Percentiles rank a stretch among this genome's conserved stretches.
phyloP scores from a whole-genome alignment of 139 green algal genomes.

The Deuterostichococcus epilithicus region DNA sequence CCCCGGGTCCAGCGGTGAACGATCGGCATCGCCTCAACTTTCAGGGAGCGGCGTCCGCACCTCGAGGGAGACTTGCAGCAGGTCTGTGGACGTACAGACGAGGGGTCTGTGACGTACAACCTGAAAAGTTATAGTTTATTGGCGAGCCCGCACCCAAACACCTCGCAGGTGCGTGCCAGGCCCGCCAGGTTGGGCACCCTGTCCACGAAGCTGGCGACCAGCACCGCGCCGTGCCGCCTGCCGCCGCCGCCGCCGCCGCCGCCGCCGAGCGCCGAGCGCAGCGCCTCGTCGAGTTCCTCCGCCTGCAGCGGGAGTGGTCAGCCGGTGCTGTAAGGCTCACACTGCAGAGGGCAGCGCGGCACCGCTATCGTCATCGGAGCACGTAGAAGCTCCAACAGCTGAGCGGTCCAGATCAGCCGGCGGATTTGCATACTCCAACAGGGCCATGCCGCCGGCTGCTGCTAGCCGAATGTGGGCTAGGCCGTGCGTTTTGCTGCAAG shows the following conservation, averaged over 20 bases:
- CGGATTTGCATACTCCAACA: not conserved
- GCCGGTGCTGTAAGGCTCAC: not conserved
- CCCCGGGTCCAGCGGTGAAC: no score
- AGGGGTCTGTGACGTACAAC: no score
- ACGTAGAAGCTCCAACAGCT: not conserved
- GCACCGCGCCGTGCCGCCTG: conserved; percentile 64
- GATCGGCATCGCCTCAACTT: no score
- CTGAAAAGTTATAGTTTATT: no score
- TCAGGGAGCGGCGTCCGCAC: no score
- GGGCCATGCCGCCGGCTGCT: no score
- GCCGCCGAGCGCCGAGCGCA: not conserved
- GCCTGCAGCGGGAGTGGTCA: not conserved
- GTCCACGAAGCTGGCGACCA: conserved; percentile 86
- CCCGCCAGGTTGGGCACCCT: conserved; percentile 89
- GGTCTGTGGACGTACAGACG: no score
- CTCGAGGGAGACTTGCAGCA: no score
- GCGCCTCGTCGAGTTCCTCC: not conserved
- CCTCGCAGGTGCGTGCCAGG: conserved; percentile 85
- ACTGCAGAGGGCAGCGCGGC: not conserved
- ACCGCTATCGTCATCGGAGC: not conserved
- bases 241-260: not conserved
- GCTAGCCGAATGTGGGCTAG: no score
- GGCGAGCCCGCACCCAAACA: conserved; percentile 25
- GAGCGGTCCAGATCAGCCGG: not conserved
- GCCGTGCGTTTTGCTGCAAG: no score